Conservation (phyloP, 2,329 filamentous ascomycete genomes). For the Incumbomyces delicatus region DNA sequence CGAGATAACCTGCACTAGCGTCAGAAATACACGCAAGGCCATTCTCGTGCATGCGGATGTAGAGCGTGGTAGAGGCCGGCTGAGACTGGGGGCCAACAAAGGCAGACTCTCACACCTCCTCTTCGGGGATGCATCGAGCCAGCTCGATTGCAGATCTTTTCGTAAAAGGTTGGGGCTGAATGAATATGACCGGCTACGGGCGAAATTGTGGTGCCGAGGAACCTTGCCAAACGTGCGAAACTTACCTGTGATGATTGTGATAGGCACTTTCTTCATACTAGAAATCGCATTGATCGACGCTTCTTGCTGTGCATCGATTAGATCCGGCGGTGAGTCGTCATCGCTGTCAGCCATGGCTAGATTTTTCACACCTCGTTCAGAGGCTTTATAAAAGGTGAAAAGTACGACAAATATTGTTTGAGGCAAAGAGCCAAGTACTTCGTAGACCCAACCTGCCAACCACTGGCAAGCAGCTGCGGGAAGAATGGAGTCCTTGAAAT, state of each 20-base stretch:
- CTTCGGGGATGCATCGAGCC: too few species aligned
- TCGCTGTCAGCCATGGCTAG: conserved; percentile 25
- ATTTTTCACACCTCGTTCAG: not conserved
- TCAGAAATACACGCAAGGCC: not conserved
- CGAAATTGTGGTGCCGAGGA: not conserved
- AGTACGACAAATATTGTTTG: too few species aligned
- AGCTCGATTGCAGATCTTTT: not conserved
- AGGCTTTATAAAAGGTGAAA: too few species aligned
- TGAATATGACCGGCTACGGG: not conserved
- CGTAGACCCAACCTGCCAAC: too few species aligned
- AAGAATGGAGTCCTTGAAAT: too few species aligned
- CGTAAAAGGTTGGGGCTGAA: not conserved
- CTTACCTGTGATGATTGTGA: conserved; percentile 42
- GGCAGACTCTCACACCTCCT: too few species aligned
- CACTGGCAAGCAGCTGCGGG: too few species aligned
- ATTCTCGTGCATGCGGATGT: not conserved
- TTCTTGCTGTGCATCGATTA: conserved; percentile 28
- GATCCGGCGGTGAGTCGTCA: conserved; percentile 35
- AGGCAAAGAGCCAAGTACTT: too few species aligned
- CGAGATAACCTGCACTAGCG: conserved; percentile 65
- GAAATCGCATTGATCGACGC: conserved; percentile 19
- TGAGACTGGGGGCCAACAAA: too few species aligned
- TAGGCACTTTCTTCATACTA: conserved; percentile 34
- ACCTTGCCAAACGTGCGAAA: conserved; percentile 2
- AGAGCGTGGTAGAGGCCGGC: not conserved